Conservation (phyloP, 1,284 basidiomycete genomes). For the Apiotrichum laibachii region DNA sequence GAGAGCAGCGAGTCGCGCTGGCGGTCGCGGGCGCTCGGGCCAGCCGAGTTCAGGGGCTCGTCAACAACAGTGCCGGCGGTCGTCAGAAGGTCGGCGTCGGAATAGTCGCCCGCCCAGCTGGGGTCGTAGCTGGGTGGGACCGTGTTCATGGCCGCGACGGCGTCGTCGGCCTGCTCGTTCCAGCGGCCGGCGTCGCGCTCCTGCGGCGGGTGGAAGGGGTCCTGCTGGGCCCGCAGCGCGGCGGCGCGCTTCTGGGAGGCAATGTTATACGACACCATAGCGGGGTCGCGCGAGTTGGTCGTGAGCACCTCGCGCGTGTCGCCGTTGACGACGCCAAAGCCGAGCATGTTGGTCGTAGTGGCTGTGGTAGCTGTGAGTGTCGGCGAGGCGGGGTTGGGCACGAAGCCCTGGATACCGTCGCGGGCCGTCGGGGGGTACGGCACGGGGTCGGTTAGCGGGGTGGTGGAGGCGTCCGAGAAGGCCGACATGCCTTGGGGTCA, state of each 20-base stretch:
- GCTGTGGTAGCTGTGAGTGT: not conserved
- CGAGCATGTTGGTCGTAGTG: slow-evolving; percentile 1
- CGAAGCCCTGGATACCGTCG: not conserved
- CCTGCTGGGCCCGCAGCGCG: not conserved
- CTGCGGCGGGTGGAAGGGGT: not conserved
- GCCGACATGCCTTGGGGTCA: not conserved
- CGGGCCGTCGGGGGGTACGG: not conserved
- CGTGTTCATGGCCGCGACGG: slow-evolving; percentile 1
- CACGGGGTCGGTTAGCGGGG: not conserved
- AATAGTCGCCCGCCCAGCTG: slow-evolving; percentile 1
- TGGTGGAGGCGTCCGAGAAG: not conserved
- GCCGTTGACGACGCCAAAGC: slow-evolving; percentile 1
- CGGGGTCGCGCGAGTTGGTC: not conserved
- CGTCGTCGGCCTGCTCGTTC: slow-evolving; percentile 1
- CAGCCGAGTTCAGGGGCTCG: not conserved
- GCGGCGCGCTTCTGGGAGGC: slow-evolving; percentile 1
- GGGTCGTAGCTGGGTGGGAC: slow-evolving; percentile 4
- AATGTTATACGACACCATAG: not conserved
- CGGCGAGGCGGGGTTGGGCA: not conserved
- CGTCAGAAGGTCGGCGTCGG: not conserved
- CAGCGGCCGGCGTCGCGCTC: slow-evolving; percentile 2
- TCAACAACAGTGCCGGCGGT: not conserved
- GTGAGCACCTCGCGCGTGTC: not conserved
- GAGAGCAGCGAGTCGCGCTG: not conserved
- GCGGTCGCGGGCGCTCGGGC: not conserved